Conservation (phyloP, 2,329 filamentous ascomycete genomes). For the Tolypocladium tundrense region DNA sequence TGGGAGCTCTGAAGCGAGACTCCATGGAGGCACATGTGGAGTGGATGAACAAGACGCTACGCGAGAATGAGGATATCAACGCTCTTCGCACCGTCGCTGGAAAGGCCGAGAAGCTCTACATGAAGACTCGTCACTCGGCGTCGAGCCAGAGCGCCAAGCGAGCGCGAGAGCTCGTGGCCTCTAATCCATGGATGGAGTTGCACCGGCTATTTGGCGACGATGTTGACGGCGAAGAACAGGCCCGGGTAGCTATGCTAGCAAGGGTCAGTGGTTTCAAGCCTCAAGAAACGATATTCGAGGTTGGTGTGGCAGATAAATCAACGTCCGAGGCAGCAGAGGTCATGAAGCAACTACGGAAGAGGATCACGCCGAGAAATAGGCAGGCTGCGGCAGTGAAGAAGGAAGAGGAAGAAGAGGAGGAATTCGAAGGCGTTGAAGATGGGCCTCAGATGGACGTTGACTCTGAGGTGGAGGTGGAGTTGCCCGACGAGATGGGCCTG, state of each 20-base stretch:
- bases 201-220: conserved; percentile 73
- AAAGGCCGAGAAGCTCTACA: conserved; percentile 90
- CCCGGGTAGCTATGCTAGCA: conserved; percentile 77
- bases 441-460: conserved; percentile 1
- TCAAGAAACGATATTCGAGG: conserved; percentile 92
- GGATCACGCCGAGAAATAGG: conserved; percentile 49
- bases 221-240: conserved; percentile 53
- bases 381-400: conserved; percentile 31
- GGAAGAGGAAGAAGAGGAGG: conserved; percentile 17
- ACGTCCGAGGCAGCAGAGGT: conserved; percentile 60
- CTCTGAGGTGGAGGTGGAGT: conserved; percentile 25
- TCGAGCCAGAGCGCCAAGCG: conserved; percentile 85
- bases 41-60: conserved; percentile 69
- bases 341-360: conserved; percentile 62
- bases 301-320: conserved; percentile 62
- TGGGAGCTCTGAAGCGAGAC: conserved; percentile 66
- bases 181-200: conserved; percentile 60
- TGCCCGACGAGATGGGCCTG: conserved; percentile 37
- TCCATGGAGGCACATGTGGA: conserved; percentile 68
- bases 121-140: conserved; percentile 80
- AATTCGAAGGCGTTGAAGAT: conserved; percentile 15
- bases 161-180: conserved; percentile 64
- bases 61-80: conserved; percentile 64
- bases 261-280: conserved; percentile 83
- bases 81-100: conserved; percentile 61